These are phyloP conservation scores for Fomitopsis pinicola DNA, from an alignment of 1,284 basidiomycete genomes.

Conservation along the genomic window DNA sequence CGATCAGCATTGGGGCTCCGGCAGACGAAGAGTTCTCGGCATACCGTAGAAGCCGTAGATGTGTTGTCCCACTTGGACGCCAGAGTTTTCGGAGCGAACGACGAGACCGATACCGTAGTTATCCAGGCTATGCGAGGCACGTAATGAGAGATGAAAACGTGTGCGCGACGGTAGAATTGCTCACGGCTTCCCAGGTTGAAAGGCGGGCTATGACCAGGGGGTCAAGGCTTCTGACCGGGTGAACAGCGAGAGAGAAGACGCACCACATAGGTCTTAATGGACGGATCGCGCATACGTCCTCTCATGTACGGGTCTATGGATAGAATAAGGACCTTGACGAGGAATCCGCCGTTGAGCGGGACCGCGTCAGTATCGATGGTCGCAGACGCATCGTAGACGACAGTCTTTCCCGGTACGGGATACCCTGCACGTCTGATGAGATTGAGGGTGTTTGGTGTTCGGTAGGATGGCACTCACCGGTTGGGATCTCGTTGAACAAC, in stretches of 20 bases:
- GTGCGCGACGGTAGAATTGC: not conserved
- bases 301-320: constrained; percentile 49
- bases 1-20: not conserved
- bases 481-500: constrained; percentile 11
- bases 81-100: constrained; percentile 37
- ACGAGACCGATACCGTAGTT: constrained; percentile 38
- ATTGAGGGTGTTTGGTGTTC: not conserved
- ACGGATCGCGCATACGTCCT: constrained; percentile 29
- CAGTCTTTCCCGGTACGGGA: constrained; percentile 37
- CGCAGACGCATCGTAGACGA: constrained; percentile 39
- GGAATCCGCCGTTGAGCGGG: constrained; percentile 46
- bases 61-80: constrained; percentile 38
- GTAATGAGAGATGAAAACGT: not conserved
- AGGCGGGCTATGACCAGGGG: constrained; percentile 24
- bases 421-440: not conserved
- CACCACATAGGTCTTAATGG: constrained; percentile 23
- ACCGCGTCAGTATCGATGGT: constrained; percentile 47
- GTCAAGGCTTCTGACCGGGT: not conserved
- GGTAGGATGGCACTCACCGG: not conserved
- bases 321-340: constrained; percentile 45
- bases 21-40: not conserved
- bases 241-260: not conserved
- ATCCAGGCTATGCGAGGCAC: constrained; percentile 6
- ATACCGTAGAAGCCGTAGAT: constrained; percentile 28
- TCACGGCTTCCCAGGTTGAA: constrained; percentile 13